Percentiles rank a stretch among this genome's conserved stretches.
These are phyloP conservation scores for Afroboletus lepidellus DNA, from an alignment of 1,284 basidiomycete species.

Conservation along the genomic window DNA sequence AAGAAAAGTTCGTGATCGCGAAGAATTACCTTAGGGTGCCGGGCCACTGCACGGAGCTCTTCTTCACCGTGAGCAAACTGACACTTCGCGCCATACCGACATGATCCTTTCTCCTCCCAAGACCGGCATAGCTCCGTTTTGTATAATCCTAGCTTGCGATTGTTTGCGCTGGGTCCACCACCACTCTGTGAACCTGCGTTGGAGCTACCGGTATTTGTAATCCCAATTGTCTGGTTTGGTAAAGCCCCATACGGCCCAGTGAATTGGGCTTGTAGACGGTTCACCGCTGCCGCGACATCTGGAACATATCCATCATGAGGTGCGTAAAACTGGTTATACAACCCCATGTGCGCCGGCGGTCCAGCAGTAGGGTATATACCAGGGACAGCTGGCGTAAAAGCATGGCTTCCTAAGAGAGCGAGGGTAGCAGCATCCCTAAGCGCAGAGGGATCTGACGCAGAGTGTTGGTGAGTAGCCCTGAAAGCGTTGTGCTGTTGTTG, in stretches of 20 bases:
- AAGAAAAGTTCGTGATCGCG: neutral
- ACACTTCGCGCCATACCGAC: conserved; percentile 83
- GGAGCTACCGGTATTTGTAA: conserved; percentile 40
- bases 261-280: conserved; percentile 56
- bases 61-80: conserved; percentile 91
- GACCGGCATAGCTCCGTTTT: conserved; percentile 91
- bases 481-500: conserved; percentile 74
- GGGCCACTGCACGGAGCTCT: conserved; percentile 74
- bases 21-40: conserved; percentile 78
- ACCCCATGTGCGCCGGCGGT: conserved; percentile 47
- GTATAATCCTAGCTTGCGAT: conserved; percentile 84
- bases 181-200: conserved; percentile 32
- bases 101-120: conserved; percentile 92
- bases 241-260: conserved; percentile 54
- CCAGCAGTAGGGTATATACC: conserved; percentile 52
- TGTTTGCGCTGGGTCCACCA: conserved; percentile 80
- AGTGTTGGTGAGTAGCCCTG: conserved; percentile 72
- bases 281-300: conserved; percentile 60
- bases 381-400: conserved; percentile 44
- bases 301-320: conserved; percentile 56
- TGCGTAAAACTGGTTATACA: conserved; percentile 71
- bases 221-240: conserved; percentile 36
- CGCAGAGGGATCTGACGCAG: conserved; percentile 73
- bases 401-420: conserved; percentile 57
- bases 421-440: conserved; percentile 65